These are phyloP conservation scores for Pichia sp. DNA, from an alignment of 1,139 yeast genomes.

Conservation along the genomic window DNA sequence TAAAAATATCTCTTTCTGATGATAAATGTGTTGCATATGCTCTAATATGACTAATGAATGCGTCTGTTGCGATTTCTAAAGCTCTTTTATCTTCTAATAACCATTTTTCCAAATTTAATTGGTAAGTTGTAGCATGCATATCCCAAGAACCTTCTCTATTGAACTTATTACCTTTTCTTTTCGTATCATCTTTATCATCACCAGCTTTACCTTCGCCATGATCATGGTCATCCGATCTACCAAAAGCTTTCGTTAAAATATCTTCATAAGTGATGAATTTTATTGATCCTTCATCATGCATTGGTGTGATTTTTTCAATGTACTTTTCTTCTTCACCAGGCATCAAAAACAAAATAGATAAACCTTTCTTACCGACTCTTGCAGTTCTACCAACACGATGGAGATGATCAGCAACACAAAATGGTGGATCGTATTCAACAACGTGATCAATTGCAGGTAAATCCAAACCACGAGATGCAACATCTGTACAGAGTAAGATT, in stretches of 20 bases:
- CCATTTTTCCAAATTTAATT: conserved; percentile 83
- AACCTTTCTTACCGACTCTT: conserved; percentile 86
- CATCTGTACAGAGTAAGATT: conserved; percentile 79
- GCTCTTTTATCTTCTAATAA: conserved; percentile 59
- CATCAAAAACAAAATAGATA: conserved; percentile 63
- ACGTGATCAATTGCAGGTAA: conserved; percentile 94
- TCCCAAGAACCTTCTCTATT: conserved; percentile 60
- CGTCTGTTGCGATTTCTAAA: conserved; percentile 50
- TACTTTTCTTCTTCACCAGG: conserved; percentile 90
- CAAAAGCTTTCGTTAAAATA: conserved; percentile 55
- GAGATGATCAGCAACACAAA: conserved; percentile 80
- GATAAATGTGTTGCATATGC: conserved; percentile 96
- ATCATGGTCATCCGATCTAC: conserved; percentile 36
- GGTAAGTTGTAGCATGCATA: conserved; percentile 94
- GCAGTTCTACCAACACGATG: conserved; percentile 98
- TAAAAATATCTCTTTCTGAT: conserved; percentile 70
- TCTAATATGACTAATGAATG: conserved; percentile 80
- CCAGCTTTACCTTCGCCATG: conserved; percentile 21
- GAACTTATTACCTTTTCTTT: conserved; percentile 27
- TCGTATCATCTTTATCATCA: conserved; percentile 30
- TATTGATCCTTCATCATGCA: conserved; percentile 61
- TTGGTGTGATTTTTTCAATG: conserved; percentile 47
- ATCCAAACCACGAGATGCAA: conserved; percentile 96
- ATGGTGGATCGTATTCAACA: conserved; percentile 89
- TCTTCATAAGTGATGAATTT: conserved; percentile 45